These are phyloP conservation scores for Cicer judaicum DNA, from an alignment of 306 rosid genomes.

Conservation along the genomic window DNA sequence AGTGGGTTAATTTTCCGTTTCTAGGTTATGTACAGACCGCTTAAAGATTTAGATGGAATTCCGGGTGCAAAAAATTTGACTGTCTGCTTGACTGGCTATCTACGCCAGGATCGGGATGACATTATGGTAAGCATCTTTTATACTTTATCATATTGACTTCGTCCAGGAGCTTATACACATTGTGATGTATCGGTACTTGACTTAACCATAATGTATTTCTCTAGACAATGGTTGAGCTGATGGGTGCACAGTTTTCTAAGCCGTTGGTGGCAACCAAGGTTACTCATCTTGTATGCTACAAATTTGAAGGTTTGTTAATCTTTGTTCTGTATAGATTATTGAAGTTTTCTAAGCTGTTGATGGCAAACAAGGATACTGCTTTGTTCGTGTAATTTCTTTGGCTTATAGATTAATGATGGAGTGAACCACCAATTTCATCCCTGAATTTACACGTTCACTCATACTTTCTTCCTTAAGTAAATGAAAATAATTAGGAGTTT, in stretches of 20 bases:
- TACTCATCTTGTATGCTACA: constrained; percentile 95
- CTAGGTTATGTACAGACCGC: constrained; percentile 88
- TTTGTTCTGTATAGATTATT: not conserved
- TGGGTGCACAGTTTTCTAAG: constrained; percentile 90
- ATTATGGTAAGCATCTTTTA: constrained; percentile 64
- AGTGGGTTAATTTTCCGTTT: constrained; percentile 38
- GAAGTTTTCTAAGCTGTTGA: no score
- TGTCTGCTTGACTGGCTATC: constrained; percentile 92
- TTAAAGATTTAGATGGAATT: constrained; percentile 70
- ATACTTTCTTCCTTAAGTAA: not conserved
- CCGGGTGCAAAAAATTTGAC: constrained; percentile 68
- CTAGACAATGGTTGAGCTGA: constrained; percentile 82
- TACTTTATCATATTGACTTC: constrained; percentile 27
- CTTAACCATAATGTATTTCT: constrained; percentile 29
- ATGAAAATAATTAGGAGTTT: not conserved
- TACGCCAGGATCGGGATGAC: constrained; percentile 91
- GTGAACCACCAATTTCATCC: constrained; percentile 3
- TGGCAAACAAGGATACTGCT: not conserved
- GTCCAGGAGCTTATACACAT: not conserved
- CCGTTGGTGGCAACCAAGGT: constrained; percentile 88
- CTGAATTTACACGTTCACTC: not conserved
- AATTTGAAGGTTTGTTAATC: constrained; percentile 78
- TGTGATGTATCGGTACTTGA: not conserved
- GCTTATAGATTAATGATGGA: constrained; percentile 23
- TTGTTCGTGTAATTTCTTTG: constrained; percentile 14